Conservation (phyloP, 345 rosid genomes). For the Bruguiera parviflora region DNA sequence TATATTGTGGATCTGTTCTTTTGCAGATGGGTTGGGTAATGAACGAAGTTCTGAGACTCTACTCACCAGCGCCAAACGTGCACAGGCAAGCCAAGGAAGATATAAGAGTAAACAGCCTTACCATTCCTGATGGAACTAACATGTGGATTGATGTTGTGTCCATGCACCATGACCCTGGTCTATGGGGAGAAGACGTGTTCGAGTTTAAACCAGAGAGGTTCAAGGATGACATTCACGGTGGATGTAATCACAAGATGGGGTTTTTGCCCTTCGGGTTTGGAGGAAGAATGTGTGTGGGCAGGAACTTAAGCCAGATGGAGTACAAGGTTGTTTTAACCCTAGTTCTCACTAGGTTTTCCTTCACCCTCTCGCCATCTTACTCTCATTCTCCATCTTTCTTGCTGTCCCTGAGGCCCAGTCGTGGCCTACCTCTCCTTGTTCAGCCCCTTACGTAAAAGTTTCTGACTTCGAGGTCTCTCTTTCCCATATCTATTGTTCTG, state of each 20-base stretch:
- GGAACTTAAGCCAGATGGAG: slow-evolving; percentile 69
- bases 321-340: slow-evolving; percentile 64
- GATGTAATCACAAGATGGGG: slow-evolving; percentile 89
- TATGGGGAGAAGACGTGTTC: slow-evolving; percentile 78
- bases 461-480: too few species aligned
- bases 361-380: slow-evolving; percentile 61
- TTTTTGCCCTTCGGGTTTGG: slow-evolving; percentile 93
- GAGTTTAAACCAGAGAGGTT: slow-evolving; percentile 90
- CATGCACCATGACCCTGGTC: slow-evolving; percentile 72
- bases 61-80: slow-evolving; percentile 77
- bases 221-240: slow-evolving; percentile 49
- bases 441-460: slow-evolving; percentile 25
- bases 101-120: slow-evolving; percentile 35
- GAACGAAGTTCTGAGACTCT: slow-evolving; percentile 75
- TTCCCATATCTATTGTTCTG: too few species aligned
- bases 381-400: slow-evolving; percentile 61
- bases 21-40: slow-evolving; percentile 86
- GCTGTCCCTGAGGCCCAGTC: slow-evolving; percentile 70
- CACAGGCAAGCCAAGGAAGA: slow-evolving; percentile 75
- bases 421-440: slow-evolving; percentile 68
- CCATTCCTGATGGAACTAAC: slow-evolving; percentile 71
- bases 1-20: slow-evolving; percentile 2
- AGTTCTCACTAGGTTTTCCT: slow-evolving; percentile 62
- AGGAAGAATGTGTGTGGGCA: slow-evolving; percentile 89
- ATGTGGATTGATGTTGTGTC: slow-evolving; percentile 91